Percentiles rank a stretch among this genome's conserved stretches.
Evolutionary conservation across 805 yeast genomes (phyloP).

Genomic region (Candida glaebosa): DNA sequence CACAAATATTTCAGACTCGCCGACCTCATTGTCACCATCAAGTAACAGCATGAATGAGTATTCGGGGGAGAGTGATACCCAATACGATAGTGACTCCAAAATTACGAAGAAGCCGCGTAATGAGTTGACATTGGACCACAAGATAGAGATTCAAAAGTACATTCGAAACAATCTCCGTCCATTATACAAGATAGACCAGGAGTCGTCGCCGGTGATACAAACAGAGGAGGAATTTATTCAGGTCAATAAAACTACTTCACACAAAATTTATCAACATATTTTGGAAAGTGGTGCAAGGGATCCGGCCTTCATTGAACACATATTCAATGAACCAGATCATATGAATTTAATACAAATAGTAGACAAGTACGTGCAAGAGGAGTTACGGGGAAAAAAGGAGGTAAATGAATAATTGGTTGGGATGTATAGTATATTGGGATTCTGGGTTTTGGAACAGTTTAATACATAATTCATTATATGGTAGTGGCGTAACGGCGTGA

Average conservation of each 20-base stretch:
- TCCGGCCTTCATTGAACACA: slow-evolving; percentile 9
- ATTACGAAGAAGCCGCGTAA: slow-evolving; percentile 3
- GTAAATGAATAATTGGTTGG: background rate
- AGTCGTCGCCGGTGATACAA: slow-evolving; percentile 21
- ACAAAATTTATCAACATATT: slow-evolving; percentile 48
- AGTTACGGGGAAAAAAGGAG: slow-evolving; percentile 11
- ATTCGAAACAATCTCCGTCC: slow-evolving; percentile 53
- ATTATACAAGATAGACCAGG: slow-evolving; percentile 36
- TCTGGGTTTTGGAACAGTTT: background rate
- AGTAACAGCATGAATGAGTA: slow-evolving; percentile 8
- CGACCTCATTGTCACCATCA: slow-evolving; percentile 8
- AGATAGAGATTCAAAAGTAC: slow-evolving; percentile 51
- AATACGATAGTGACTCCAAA: slow-evolving; percentile 9
- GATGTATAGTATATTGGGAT: background rate
- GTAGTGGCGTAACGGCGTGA: background rate
- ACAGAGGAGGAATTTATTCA: slow-evolving; percentile 47
- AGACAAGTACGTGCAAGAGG: slow-evolving; percentile 20
- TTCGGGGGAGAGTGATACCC: slow-evolving; percentile 11
- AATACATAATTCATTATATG: background rate
- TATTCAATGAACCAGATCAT: slow-evolving; percentile 16
- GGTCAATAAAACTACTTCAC: slow-evolving; percentile 61
- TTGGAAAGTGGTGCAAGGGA: slow-evolving; percentile 8
- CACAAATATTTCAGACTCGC: slow-evolving; percentile 7
- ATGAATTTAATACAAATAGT: slow-evolving; percentile 19
- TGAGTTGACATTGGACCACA: slow-evolving; percentile 42